A percentile compares a stretch with the other conserved stretches of the same genome.
Evolutionary conservation across 495 filamentous ascomycete species (phyloP).

Genomic region (Penicillium lagena): DNA sequence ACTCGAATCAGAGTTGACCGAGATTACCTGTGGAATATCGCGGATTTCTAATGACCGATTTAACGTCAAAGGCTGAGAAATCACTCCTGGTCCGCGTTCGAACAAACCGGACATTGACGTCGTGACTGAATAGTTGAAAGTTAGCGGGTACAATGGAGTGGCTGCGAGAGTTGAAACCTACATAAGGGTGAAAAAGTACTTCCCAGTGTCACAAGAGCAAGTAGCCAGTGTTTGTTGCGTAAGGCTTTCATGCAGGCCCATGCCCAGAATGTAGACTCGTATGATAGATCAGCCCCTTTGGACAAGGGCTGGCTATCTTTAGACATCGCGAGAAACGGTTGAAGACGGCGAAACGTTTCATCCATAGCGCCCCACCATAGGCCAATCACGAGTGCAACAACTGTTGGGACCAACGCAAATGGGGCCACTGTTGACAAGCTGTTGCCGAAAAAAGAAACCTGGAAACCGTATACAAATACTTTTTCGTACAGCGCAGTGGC

Average conservation of each 20-base stretch:
- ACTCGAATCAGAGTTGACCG: neutral
- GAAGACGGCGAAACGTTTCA: conserved; percentile 21
- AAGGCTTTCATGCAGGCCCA: conserved; percentile 22
- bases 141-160: neutral
- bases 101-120: conserved; percentile 33
- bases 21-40: conserved; percentile 9
- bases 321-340: conserved; percentile 27
- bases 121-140: no score
- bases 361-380: conserved; percentile 36
- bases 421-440: conserved; percentile 21
- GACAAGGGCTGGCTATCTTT: conserved; percentile 4
- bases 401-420: conserved; percentile 25
- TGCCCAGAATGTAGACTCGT: conserved; percentile 22
- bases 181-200: conserved; percentile 22
- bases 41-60: conserved; percentile 11
- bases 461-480: conserved; percentile 23
- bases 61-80: conserved; percentile 6
- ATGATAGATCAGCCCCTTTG: conserved; percentile 19
- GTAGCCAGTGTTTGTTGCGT: conserved; percentile 23
- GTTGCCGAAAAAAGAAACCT: conserved; percentile 15
- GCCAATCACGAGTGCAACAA: conserved; percentile 20
- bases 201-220: conserved; percentile 21
- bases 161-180: conserved; percentile 11
- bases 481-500: conserved; percentile 19
- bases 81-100: conserved; percentile 7